Percentiles rank a stretch among this genome's conserved stretches.
These are phyloP conservation scores for Ehretia macrophylla DNA, from an alignment of 257 asterid genomes.

Conservation along the genomic window DNA sequence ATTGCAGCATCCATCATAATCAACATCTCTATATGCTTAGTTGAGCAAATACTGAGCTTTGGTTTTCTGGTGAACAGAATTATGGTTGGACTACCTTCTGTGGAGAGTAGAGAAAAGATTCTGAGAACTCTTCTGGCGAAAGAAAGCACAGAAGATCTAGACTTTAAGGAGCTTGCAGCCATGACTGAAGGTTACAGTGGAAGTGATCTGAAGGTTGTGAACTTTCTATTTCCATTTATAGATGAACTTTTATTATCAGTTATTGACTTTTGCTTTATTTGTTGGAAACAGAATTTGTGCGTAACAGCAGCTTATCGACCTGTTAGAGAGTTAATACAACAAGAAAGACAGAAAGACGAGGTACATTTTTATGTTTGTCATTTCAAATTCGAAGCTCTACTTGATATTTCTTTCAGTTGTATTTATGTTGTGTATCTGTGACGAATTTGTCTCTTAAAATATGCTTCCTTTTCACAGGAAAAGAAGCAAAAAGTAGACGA, in stretches of 20 bases:
- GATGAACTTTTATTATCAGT: constrained; percentile 4
- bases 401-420: neutral
- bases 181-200: constrained; percentile 96
- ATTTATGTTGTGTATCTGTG: neutral
- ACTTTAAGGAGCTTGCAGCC: constrained; percentile 73
- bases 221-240: neutral
- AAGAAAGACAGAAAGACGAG: constrained; percentile 68
- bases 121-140: constrained; percentile 75
- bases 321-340: constrained; percentile 79
- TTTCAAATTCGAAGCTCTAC: neutral
- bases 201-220: constrained; percentile 90
- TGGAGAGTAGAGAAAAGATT: constrained; percentile 83
- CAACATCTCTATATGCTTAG: constrained; percentile 1
- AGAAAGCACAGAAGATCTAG: constrained; percentile 72
- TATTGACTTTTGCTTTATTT: constrained; percentile 22
- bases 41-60: constrained; percentile 14
- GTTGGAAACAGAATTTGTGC: constrained; percentile 70
- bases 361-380: constrained; percentile 22
- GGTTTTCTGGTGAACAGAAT: constrained; percentile 51
- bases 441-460: constrained; percentile 4
- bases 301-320: constrained; percentile 92
- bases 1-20: neutral
- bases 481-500: constrained; percentile 43
- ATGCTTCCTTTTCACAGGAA: constrained; percentile 34
- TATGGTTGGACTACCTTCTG: constrained; percentile 91